Base-by-base conservation (phyloP, 2,329 filamentous ascomycete species). In the Aspergillus sp. region DNA sequence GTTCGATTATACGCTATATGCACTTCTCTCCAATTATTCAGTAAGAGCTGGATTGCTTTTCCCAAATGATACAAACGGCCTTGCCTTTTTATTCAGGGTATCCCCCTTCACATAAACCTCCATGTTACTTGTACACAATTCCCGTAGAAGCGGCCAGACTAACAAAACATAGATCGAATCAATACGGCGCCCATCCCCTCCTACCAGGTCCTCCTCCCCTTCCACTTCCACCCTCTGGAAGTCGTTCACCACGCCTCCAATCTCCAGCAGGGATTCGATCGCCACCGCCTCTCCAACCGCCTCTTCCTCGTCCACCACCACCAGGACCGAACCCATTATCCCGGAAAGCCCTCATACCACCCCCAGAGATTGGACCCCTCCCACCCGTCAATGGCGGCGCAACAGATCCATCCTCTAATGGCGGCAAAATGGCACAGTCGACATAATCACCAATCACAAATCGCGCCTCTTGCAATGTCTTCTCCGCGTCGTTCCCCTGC, bases 391-490 rank as follows among this genome's bases (percentile, higher is more conserved):
- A 80, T 9, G 80, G 70, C 43, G 90, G 87, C 48, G 89, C 88
- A 45, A 96, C 88, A 34, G 85, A 86, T 0, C 93, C 93, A 73
- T 94, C 90, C 34, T 86, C 80, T 28, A 91, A 79, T 0, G 92
- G 91, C 47, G 91, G 89, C 59, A 94, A 81, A 62, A 97, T 88
- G 5, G 92, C 91, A 74, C 91, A 94, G 61, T 90, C 89, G 46
- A 98, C 84, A 72, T 91, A 96, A 76, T 98, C 94, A 0, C 94
- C 94, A 64, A 95, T 90, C 11, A 97, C 90, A 71, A 97, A 96
- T 23, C 89, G 86, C 38, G 86, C 88, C 57, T 96, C 91, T 43
- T 83, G 83, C 34, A 98, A 79, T 8, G 91, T 93, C 79, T 90
- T 94, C 30, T 88, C 83, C 11, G 87, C 84, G 30, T 91, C 88